Percentiles rank a stretch among this genome's conserved stretches.
Conservation (phyloP, 768 basidiomycete species). For the Psilocybe sp. region DNA sequence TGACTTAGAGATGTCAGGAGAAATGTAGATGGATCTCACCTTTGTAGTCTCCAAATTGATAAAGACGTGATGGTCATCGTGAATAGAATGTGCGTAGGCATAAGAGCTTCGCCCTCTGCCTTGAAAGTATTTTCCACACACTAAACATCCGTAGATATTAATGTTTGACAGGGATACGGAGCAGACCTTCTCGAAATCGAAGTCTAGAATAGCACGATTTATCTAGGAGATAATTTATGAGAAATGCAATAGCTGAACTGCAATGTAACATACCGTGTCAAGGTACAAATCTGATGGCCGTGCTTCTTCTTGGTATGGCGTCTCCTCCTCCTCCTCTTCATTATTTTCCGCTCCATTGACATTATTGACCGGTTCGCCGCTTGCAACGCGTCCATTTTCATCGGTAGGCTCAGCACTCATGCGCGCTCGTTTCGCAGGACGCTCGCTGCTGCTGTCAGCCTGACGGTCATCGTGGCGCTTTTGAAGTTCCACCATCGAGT, state of each 20-base stretch:
- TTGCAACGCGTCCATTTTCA: background rate
- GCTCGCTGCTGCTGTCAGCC: constrained; percentile 15
- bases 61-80: constrained; percentile 98
- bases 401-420: constrained; percentile 11
- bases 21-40: constrained; percentile 41
- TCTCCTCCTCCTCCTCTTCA: constrained; percentile 33
- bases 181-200: constrained; percentile 99
- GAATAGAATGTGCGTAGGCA: constrained; percentile 95
- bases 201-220: constrained; percentile 87
- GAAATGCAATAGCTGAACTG: background rate
- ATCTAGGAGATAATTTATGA: constrained; percentile 49
- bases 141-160: constrained; percentile 96
- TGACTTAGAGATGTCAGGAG: constrained; percentile 9
- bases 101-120: constrained; percentile 91
- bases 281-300: constrained; percentile 86
- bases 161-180: constrained; percentile 95
- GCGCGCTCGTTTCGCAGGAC: constrained; percentile 34
- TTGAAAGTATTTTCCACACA: constrained; percentile 99
- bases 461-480: constrained; percentile 8
- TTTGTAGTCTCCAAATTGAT: constrained; percentile 93
- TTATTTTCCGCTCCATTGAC: constrained; percentile 5
- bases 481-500: constrained; percentile 5
- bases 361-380: background rate
- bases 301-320: constrained; percentile 28
- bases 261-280: constrained; percentile 69